Percentiles rank a stretch among this genome's conserved stretches.
Evolutionary conservation across 1,284 basidiomycete genomes (phyloP).

Genomic region (Ustilago cynodontis): DNA sequence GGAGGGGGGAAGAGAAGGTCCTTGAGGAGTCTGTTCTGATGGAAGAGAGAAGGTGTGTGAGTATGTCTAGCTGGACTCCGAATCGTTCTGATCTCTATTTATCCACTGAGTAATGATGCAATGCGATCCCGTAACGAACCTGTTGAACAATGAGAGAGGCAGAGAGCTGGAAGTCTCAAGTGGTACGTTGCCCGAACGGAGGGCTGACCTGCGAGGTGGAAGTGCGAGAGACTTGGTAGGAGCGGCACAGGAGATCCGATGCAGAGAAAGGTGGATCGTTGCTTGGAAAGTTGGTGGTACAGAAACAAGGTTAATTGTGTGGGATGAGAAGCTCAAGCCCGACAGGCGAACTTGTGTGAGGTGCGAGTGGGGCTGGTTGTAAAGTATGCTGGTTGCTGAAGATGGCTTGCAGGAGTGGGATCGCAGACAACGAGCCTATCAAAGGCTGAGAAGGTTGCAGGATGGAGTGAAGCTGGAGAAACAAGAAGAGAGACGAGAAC

Average conservation of each 20-base stretch:
- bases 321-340: neutral
- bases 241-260: neutral
- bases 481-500: neutral
- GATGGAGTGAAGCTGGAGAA: neutral
- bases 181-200: neutral
- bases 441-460: conserved; percentile 9
- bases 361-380: neutral
- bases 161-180: neutral
- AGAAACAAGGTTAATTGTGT: neutral
- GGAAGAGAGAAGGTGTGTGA: neutral
- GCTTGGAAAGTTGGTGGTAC: neutral
- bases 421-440: conserved; percentile 20
- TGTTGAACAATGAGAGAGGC: neutral
- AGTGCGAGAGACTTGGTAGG: neutral
- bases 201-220: neutral
- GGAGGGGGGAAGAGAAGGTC: neutral
- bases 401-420: neutral
- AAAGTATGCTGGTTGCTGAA: neutral
- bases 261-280: neutral
- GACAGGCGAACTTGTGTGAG: conserved; percentile 14
- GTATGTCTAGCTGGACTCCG: neutral
- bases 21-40: conserved; percentile 14
- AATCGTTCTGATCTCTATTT: neutral
- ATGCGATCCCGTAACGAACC: neutral
- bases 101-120: neutral